phyloP scores from a whole-genome alignment of 768 basidiomycete genomes.

The Pleurotus ostreatus region DNA sequence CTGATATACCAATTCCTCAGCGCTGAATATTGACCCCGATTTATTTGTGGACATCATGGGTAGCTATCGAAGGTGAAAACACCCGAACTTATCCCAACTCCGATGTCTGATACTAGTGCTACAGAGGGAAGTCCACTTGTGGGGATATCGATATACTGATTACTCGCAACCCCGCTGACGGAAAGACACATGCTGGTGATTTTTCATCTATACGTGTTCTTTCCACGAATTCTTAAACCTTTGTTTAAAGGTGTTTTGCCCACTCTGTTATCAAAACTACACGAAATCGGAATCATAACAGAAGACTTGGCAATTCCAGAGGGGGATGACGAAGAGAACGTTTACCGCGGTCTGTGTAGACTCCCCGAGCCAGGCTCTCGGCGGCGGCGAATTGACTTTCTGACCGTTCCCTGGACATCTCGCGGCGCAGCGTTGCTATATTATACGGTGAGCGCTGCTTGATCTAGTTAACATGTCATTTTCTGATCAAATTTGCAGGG shows the following conservation, averaged over 20 bases:
- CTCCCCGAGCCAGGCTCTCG: conserved; percentile 40
- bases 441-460: conserved; percentile 61
- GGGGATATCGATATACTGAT: conserved; percentile 93
- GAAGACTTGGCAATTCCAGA: conserved; percentile 77
- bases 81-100: conserved; percentile 2
- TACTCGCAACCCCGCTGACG: conserved; percentile 70
- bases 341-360: conserved; percentile 80
- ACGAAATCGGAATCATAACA: conserved; percentile 58
- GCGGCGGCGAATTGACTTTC: conserved; percentile 79
- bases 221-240: background rate
- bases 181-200: conserved; percentile 68
- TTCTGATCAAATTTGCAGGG: conserved; percentile 41
- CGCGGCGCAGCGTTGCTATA: conserved; percentile 88
- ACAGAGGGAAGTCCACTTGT: conserved; percentile 76
- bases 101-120: background rate
- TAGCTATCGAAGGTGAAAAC: conserved; percentile 69
- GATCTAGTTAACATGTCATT: background rate
- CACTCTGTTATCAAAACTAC: conserved; percentile 54
- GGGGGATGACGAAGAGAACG: conserved; percentile 61
- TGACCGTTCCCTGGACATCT: conserved; percentile 74
- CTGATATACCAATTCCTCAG: conserved; percentile 29
- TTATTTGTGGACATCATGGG: conserved; percentile 88
- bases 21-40: conserved; percentile 64
- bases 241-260: conserved; percentile 51
- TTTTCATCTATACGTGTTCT: background rate